Conservation (phyloP, 129 eudicot genomes). For the Deinandra increscens region DNA sequence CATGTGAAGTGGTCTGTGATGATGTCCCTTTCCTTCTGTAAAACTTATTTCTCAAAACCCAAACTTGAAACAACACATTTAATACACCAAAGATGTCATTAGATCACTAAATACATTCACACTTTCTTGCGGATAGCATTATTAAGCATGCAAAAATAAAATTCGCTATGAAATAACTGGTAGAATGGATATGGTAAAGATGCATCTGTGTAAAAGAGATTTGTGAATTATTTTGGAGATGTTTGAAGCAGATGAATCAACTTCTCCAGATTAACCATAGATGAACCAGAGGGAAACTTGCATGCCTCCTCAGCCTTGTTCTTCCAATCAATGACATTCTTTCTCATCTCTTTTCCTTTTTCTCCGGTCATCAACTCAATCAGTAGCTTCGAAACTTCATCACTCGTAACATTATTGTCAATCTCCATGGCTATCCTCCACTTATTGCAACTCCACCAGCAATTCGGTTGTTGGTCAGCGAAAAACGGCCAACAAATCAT, state of each 20-base stretch:
- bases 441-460: conserved; percentile 20
- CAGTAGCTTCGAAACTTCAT: conserved; percentile 20
- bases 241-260: conserved; percentile 20
- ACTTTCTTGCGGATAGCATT: too few relatives aligned
- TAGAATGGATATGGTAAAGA: too few relatives aligned
- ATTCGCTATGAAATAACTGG: too few relatives aligned
- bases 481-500: conserved; percentile 32
- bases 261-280: conserved; percentile 32
- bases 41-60: too few relatives aligned
- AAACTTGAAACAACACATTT: too few relatives aligned
- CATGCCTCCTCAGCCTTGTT: conserved; percentile 18
- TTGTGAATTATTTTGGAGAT: neutral
- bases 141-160: too few relatives aligned
- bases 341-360: conserved; percentile 22
- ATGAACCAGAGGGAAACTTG: conserved; percentile 17
- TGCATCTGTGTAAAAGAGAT: neutral
- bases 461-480: conserved; percentile 26
- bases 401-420: conserved; percentile 40
- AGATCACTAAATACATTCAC: too few relatives aligned
- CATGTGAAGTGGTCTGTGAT: too few relatives aligned
- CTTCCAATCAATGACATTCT: conserved; percentile 12
- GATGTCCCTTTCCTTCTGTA: too few relatives aligned
- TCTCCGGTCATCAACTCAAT: conserved; percentile 26
- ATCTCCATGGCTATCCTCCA: conserved; percentile 30
- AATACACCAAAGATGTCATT: too few relatives aligned